phyloP scores from a whole-genome alignment of 768 basidiomycete genomes.

The Boletus eberwhitei region DNA sequence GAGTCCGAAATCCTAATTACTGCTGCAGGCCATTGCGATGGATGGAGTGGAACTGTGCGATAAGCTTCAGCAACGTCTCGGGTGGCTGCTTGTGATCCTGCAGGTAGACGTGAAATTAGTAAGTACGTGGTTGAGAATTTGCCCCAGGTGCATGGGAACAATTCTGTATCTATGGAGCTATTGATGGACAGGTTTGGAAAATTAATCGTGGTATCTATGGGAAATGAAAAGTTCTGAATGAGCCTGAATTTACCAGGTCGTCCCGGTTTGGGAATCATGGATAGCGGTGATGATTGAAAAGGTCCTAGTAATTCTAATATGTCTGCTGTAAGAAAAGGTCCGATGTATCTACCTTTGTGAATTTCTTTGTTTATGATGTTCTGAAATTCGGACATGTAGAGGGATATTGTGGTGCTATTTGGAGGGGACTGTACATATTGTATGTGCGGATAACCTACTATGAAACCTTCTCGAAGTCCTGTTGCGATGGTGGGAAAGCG shows the following conservation, averaged over 20 bases:
- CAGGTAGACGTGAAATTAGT: background rate
- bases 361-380: background rate
- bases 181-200: background rate
- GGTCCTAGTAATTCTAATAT: background rate
- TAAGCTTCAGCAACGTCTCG: background rate
- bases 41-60: background rate
- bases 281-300: background rate
- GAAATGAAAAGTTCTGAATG: background rate
- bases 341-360: background rate
- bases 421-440: background rate
- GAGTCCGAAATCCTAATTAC: background rate
- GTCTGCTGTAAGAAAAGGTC: rapidly evolving
- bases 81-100: too few species aligned
- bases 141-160: background rate
- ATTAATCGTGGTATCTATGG: rapidly evolving
- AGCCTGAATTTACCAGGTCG: background rate
- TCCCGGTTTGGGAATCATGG: background rate
- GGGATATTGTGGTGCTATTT: background rate
- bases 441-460: background rate
- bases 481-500: background rate
- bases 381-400: background rate
- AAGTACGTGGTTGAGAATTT: background rate
- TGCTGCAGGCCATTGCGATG: background rate
- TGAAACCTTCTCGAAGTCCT: background rate
- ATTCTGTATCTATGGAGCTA: rapidly evolving